Evolutionary conservation across 768 basidiomycete species (phyloP), one percentile per base, ranked within the genome.

Genomic region (Agaricus blazei): DNA sequence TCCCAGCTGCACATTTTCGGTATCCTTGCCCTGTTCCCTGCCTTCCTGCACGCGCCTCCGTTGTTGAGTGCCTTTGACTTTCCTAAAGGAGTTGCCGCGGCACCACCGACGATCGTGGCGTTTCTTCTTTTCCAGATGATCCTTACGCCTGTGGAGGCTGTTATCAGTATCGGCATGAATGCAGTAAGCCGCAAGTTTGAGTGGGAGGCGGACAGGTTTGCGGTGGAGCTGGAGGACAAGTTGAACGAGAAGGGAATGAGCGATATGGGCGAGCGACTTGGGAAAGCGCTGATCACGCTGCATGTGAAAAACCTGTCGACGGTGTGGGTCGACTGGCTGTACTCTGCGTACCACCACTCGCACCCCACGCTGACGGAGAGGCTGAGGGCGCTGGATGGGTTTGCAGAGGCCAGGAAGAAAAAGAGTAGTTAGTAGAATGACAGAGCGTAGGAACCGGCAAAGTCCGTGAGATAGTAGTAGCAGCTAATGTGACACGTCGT

Each of bases 281-380:
- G 86, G 19, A 79, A 84, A 14, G 93, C 95, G 24, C 75, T 98
- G 56, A 81, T 92, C 60, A 78, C 85, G 46, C 78, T 98, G 23
- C 95, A 98, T 65, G 87, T 92, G 56, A 88, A 95, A 75, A 98
- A 98, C 67, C 67, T 97, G 63, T 89, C 88, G 47, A 93, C 91
- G 1, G 90, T 97, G 46, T 93, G 93, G 86, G 92, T 93, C 12
- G 94, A 97, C 68, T 91, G 90, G 89, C 69, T 93, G 84, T 97
- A 96, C 73, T 97, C 93, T 49, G 90, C 91, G 23, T 97, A 93
- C 63, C 93, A 97, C 68, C 93, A 98, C 70, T 94, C 90, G 46
- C 96, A 99, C 70, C 96, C 96, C 4, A 97, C 93, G 2, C 69
- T 99, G 60, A 88, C 90, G 37, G 95, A 99, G 73, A 81, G 95